phyloP scores from a whole-genome alignment of 805 yeast genomes.

The Wickerhamiella kurtzmanii region DNA sequence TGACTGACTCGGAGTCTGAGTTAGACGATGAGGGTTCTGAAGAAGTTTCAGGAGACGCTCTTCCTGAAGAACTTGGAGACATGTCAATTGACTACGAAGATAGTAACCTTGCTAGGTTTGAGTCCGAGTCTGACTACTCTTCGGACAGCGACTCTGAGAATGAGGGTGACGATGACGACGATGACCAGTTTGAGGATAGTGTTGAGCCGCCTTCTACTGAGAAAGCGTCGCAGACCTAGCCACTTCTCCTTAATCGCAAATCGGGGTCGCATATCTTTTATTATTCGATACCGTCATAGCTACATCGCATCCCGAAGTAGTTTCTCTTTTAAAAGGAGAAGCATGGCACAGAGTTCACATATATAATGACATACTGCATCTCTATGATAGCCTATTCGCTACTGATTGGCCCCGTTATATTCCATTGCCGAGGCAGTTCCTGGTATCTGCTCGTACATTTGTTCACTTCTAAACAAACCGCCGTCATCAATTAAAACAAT shows the following conservation, averaged over 20 bases:
- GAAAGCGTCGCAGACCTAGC: too few relatives aligned
- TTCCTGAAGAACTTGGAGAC: background rate
- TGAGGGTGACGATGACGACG: conserved; percentile 8
- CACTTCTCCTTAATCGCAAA: background rate
- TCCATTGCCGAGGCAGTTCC: too few relatives aligned
- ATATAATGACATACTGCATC: too few relatives aligned
- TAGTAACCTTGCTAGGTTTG: background rate
- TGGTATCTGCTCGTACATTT: too few relatives aligned
- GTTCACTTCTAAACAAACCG: too few relatives aligned
- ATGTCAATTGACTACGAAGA: conserved; percentile 1
- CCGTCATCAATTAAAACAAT: too few relatives aligned
- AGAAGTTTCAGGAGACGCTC: background rate
- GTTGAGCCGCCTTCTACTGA: conserved; percentile 1
- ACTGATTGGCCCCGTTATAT: too few relatives aligned
- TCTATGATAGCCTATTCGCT: too few relatives aligned
- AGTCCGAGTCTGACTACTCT: background rate
- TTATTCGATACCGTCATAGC: background rate
- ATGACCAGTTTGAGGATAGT: conserved; percentile 8
- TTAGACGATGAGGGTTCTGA: conserved; percentile 10
- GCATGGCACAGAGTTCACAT: too few relatives aligned
- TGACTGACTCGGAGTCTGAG: conserved; percentile 21
- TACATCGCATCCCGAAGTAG: too few relatives aligned
- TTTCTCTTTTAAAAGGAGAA: too few relatives aligned
- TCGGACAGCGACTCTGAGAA: conserved; percentile 4
- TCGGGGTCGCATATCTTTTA: background rate